Conservation (phyloP, 2,329 filamentous ascomycete genomes). For the Sporothrix inflata region DNA sequence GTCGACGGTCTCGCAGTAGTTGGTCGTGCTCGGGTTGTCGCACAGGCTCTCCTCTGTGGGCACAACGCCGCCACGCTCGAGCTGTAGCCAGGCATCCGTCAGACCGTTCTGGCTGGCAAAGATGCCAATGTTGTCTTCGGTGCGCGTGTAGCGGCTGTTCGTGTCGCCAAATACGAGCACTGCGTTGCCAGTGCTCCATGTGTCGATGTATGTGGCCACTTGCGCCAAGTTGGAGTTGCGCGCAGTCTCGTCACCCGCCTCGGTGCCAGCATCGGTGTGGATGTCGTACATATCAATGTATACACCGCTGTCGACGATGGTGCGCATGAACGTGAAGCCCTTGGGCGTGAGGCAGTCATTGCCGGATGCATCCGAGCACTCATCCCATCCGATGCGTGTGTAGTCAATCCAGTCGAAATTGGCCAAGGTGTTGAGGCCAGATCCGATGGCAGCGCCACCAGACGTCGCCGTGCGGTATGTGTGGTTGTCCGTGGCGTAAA, state of each 20-base stretch:
- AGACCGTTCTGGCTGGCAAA: constrained; percentile 57
- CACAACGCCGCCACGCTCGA: constrained; percentile 51
- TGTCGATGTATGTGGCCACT: constrained; percentile 59
- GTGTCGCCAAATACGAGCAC: constrained; percentile 68
- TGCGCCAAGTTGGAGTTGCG: constrained; percentile 64
- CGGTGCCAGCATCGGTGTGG: constrained; percentile 64
- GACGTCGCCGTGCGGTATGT: constrained; percentile 65
- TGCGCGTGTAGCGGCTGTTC: constrained; percentile 65
- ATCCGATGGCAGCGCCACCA: constrained; percentile 65
- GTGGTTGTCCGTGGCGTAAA: constrained; percentile 64
- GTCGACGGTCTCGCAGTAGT: constrained; percentile 67
- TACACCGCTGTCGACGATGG: constrained; percentile 54
- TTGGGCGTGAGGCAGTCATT: constrained; percentile 69
- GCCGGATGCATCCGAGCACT: constrained; percentile 59
- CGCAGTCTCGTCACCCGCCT: constrained; percentile 55
- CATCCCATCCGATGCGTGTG: constrained; percentile 61
- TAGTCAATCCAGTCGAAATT: constrained; percentile 61
- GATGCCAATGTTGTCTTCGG: constrained; percentile 54
- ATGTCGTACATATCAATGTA: constrained; percentile 69
- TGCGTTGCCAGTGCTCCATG: constrained; percentile 60
- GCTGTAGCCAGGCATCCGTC: constrained; percentile 63
- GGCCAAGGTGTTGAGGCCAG: constrained; percentile 66
- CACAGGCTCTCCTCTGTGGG: constrained; percentile 55
- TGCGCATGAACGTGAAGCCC: constrained; percentile 69
- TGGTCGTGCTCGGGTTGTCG: constrained; percentile 58